Base-by-base conservation (phyloP, 2,329 filamentous ascomycete genomes). In the Fusarium tuaranense region DNA sequence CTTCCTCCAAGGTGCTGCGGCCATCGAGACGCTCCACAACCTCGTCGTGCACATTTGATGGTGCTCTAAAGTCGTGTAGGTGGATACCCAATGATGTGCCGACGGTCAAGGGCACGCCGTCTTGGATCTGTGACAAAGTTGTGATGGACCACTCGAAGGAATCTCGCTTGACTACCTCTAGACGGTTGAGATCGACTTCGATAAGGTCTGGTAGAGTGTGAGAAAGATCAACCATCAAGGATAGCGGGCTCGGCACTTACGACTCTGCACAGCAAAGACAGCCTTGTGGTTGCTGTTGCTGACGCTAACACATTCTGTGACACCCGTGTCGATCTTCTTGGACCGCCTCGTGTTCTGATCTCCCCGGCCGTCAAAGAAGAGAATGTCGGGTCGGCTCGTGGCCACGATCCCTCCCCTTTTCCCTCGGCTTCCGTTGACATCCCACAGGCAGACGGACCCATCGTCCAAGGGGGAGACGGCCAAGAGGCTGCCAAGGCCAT, bases 391-490 rank as follows among this genome's bases (percentile, higher is more conserved):
- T 22, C 84, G 84, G 81, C 93, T 97, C 71, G 88, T 88, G 1
- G 89, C 91, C 13, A 94, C 75, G 36, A 97, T 89, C 4, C 86
- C 88, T 2, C 94, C 93, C 73, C 87, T 88, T 72, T 80, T 86
- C 7, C 83, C 83, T 58, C 84, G 84, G 34, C 87, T 88, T 2
- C 88, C 89, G 65, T 88, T 90, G 61, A 94, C 85, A 79, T 97
- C 93, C 95, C 95, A 98, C 8, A 98, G 83, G 76, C 92, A 94
- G n/a, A 98, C 88, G 62, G 94, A 95, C 0, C 95, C 95, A 80
- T 98, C 94, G 68, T 97, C 94, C 9, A 98, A 85, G 3, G 95
- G 94, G 1, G 93, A 92, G 18, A 97, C 88, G 0, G 94, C 91
- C 64, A 92, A 86, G 71, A 87, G 72, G 4, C 83, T 84, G 34